Conservation (phyloP, 2,329 filamentous ascomycete species). For the Ophiostoma sp. region DNA sequence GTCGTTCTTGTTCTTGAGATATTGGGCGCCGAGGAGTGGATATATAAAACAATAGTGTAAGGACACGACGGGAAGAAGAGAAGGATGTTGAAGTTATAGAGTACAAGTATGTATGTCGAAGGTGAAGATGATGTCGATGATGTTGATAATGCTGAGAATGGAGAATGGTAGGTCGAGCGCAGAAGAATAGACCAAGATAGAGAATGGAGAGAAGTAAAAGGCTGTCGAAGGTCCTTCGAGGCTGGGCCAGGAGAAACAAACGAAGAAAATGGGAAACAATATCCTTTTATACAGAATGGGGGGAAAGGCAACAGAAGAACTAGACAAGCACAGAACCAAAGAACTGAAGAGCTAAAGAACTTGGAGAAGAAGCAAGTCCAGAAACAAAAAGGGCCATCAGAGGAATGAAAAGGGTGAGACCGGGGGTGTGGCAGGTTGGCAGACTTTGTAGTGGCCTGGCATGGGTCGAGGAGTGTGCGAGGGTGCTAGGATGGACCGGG, state of each 20-base stretch:
- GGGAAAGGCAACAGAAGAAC: background rate
- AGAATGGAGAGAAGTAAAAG: background rate
- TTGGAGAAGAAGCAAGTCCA: background rate
- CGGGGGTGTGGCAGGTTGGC: slow-evolving; percentile 7
- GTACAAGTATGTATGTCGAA: background rate
- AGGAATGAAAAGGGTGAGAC: slow-evolving; percentile 8
- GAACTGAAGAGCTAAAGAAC: background rate
- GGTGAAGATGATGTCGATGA: background rate
- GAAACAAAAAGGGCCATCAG: background rate
- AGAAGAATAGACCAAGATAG: background rate
- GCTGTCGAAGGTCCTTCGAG: background rate
- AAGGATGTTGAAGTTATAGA: background rate
- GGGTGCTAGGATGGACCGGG: slow-evolving; percentile 15
- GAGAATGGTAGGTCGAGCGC: background rate
- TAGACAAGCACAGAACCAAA: background rate
- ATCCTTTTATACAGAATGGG: slow-evolving; percentile 9
- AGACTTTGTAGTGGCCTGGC: slow-evolving; percentile 1
- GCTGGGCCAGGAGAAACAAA: slow-evolving; percentile 6
- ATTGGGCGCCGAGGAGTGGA: background rate
- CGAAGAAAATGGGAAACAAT: slow-evolving; percentile 4
- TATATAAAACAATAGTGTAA: background rate
- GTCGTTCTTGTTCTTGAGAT: background rate
- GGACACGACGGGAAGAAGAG: background rate
- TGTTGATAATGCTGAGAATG: background rate
- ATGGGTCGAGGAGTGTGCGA: background rate